Base-by-base conservation (phyloP, 169 alveolate species). In the Eimeria praecox region DNA sequence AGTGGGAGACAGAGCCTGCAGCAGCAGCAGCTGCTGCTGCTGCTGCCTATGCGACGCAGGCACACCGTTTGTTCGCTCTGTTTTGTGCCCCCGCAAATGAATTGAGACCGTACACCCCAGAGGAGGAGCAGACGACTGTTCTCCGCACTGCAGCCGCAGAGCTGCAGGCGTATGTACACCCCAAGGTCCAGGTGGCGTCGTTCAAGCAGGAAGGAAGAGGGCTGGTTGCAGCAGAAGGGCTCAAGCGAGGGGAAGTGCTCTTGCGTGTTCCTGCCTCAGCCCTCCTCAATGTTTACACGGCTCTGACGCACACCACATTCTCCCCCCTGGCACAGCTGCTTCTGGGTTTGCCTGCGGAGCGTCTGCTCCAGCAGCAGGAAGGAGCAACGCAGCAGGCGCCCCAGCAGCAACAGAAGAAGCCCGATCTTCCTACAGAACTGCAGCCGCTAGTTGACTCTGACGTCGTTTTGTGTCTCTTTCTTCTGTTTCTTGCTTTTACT, bases 361-460 rank as follows among this genome's bases (percentile, higher is more conserved):
- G 35, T 38, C 56, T 85, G 56, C 80, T 24, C n/a, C n/a, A n/a
- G 80, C 92, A 42, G n/a, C 64, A 49, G 89, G 56, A 18, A n/a
- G 69, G 46, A n/a, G 56, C 89, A n/a, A 22, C 69, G 38, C 56
- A 80, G 69, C 69, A 80, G 89, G 24, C 2, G 52, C 92, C 59
- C 24, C 69, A 30, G 22, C 49, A 22, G 22, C 69, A 46, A 30
- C 90, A 85, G 40, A 10, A 27, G 71, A 83, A n/a, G 20, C 16
- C 40, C n/a, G 54, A 85, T 33, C 46, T 12, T 20, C 86, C 86
- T 42, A 75, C 59, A 24, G 92, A 85, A n/a, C n/a, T 85, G 38
- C 92, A 85, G 92, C 78, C 92, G 14, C 92, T 85, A 16, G 92
- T 85, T 85, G 92, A 85, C 78, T 33, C 80, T 59, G 92, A 85